Percentiles rank a stretch among this genome's conserved stretches.
Evolutionary conservation across 352 stramenopile species (phyloP).

Genomic region (Globisporangium iwayamae): DNA sequence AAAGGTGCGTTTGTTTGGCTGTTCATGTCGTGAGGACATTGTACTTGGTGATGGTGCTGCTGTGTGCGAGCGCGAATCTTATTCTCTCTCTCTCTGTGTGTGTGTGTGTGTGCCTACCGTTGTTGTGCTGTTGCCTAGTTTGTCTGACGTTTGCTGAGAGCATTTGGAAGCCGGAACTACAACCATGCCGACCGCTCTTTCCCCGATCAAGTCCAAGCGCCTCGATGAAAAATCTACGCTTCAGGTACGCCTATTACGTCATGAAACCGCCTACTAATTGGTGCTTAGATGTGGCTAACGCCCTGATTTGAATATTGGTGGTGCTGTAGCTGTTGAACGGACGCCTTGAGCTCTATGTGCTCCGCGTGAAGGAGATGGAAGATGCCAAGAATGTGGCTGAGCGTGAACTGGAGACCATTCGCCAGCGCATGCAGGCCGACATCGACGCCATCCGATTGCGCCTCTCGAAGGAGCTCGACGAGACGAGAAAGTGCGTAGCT

Average conservation of each 20-base stretch:
- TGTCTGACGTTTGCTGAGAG: neutral
- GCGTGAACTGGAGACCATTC: slow-evolving; percentile 77
- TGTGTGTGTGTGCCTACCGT: neutral
- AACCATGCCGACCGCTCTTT: slow-evolving; percentile 56
- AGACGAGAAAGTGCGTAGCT: slow-evolving; percentile 55
- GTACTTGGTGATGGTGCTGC: neutral
- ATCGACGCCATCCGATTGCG: slow-evolving; percentile 54
- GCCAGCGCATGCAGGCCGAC: slow-evolving; percentile 75
- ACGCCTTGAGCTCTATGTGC: slow-evolving; percentile 78
- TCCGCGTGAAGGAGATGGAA: slow-evolving; percentile 82
- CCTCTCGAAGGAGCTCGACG: slow-evolving; percentile 69
- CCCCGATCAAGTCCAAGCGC: slow-evolving; percentile 82
- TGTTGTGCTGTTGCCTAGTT: neutral
- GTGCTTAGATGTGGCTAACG: slow-evolving; percentile 5
- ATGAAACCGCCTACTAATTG: neutral
- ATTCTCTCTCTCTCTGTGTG: neutral
- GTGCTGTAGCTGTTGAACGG: slow-evolving; percentile 62
- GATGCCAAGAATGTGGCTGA: slow-evolving; percentile 70
- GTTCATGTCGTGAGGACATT: neutral
- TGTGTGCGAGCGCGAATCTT: neutral
- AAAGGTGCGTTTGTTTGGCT: neutral
- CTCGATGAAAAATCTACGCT: slow-evolving; percentile 81
- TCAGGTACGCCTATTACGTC: slow-evolving; percentile 40
- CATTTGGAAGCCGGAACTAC: neutral
- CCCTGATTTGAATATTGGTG: neutral